Conservation (phyloP, 257 asterid genomes). For the Craterostigma plantagineum region DNA sequence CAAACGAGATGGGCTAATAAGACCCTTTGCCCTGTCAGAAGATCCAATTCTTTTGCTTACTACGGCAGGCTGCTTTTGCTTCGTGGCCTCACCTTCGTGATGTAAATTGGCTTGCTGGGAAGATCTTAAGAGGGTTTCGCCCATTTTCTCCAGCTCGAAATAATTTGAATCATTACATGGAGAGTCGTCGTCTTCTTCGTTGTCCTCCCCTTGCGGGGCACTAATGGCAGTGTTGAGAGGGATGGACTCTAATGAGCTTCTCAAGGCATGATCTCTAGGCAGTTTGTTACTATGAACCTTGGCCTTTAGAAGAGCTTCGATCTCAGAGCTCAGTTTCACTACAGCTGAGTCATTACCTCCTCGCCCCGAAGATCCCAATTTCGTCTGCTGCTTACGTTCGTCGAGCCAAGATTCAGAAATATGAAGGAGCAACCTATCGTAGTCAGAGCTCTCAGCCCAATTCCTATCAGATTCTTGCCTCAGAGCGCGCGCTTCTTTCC, state of each 20-base stretch:
- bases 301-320: constrained; percentile 47
- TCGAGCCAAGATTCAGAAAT: constrained; percentile 90
- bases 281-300: constrained; percentile 18
- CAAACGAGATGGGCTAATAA: constrained; percentile 19
- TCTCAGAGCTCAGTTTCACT: constrained; percentile 54
- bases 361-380: constrained; percentile 16
- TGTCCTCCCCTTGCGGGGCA: constrained; percentile 43
- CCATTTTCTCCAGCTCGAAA: constrained; percentile 45
- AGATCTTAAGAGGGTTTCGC: constrained; percentile 18
- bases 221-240: constrained; percentile 57
- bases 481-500: constrained; percentile 41
- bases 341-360: constrained; percentile 20
- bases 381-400: constrained; percentile 52
- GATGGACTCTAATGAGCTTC: constrained; percentile 54
- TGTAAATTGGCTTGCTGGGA: constrained; percentile 13
- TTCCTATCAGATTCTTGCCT: constrained; percentile 40
- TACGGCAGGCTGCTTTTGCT: constrained; percentile 17
- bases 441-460: constrained; percentile 30
- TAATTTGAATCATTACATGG: constrained; percentile 57
- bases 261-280: constrained; percentile 15
- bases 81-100: constrained; percentile 13
- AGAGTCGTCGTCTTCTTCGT: constrained; percentile 48
- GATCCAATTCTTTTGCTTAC: constrained; percentile 22
- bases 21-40: constrained; percentile 21
- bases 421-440: constrained; percentile 50